Evolutionary conservation across 2,329 filamentous ascomycete genomes (phyloP), one percentile per base, ranked within the genome.

Genomic region (Cladosporium sp.): DNA sequence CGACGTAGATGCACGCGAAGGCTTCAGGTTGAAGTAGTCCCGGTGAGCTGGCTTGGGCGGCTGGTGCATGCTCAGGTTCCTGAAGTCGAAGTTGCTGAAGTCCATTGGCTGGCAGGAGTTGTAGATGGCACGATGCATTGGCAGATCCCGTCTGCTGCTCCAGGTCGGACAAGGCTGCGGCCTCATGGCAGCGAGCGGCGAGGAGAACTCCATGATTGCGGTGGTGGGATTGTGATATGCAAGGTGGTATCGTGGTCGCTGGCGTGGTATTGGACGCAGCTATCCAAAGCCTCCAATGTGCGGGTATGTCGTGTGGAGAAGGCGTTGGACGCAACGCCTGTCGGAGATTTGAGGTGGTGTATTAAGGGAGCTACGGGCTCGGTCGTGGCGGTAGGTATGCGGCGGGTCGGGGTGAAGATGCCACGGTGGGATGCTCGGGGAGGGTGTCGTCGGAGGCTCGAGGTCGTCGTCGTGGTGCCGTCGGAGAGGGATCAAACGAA

Each of bases 111-210:
- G 67, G 71, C 77, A 71, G 71, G 73, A 67, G 46, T 49, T 50
- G 46, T 50, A 80, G 37, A 79, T 69, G 34, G 75, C 68, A 63
- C 75, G 79, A 48, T 76, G 76, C n/a, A 73, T 67, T 9, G 78
- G 72, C 56, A 78, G 68, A 63, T 84, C 80, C 28, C 76, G 70
- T 61, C 75, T 72, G 67, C 78, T 81, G 52, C 74, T 84, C 81
- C 91, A 82, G 65, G 78, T 70, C 62, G 82, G 75, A 72, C 79
- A 74, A 72, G 81, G 78, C 42, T 79, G 77, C 54, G 85, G 89
- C 75, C 90, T 89, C 85, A 97, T 87, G 53, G 92, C 90, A 71
- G 92, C 92, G 68, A 97, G 75, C 43, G 93, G 93, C 64, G 93
- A 97, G 42, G 92, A 96, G 59, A 87, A 85, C 74, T 95, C 90